Percentiles rank a stretch among this genome's conserved stretches.
Evolutionary conservation across 2,329 filamentous ascomycete species (phyloP).

Genomic region (Monosporascus sp.): DNA sequence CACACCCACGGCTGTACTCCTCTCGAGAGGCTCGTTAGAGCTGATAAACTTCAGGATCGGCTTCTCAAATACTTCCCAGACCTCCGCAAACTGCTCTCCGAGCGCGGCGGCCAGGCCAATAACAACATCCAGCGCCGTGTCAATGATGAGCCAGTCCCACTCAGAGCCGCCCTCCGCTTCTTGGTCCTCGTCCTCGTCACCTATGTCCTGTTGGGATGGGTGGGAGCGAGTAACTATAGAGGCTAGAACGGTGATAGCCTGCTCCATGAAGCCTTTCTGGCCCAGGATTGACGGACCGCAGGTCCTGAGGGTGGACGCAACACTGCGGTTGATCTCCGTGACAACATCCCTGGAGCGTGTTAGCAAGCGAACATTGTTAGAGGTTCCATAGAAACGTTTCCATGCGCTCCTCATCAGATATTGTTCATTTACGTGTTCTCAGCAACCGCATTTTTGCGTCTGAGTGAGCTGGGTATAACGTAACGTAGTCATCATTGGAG

Average conservation of each 20-base stretch:
- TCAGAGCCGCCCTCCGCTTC: constrained; percentile 77
- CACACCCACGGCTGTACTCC: constrained; percentile 83
- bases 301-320: constrained; percentile 83
- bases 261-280: constrained; percentile 66
- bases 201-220: constrained; percentile 86
- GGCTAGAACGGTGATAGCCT: constrained; percentile 69
- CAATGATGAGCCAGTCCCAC: constrained; percentile 95
- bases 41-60: constrained; percentile 82
- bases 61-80: constrained; percentile 97
- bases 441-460: constrained; percentile 83
- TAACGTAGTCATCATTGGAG: constrained; percentile 79
- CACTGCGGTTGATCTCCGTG: constrained; percentile 90
- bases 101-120: constrained; percentile 79
- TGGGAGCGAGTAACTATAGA: constrained; percentile 85
- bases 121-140: constrained; percentile 88
- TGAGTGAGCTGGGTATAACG: constrained; percentile 99
- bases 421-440: constrained; percentile 70
- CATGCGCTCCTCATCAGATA: constrained; percentile 31
- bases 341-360: constrained; percentile 65
- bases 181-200: constrained; percentile 71
- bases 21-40: constrained; percentile 80
- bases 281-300: constrained; percentile 83
- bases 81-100: constrained; percentile 72
- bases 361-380: constrained; percentile 6
- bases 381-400: not conserved